Evolutionary conservation across 805 yeast species (phyloP), one percentile per base, ranked within the genome.

Genomic region (Myxozyma vanderwaltii): DNA sequence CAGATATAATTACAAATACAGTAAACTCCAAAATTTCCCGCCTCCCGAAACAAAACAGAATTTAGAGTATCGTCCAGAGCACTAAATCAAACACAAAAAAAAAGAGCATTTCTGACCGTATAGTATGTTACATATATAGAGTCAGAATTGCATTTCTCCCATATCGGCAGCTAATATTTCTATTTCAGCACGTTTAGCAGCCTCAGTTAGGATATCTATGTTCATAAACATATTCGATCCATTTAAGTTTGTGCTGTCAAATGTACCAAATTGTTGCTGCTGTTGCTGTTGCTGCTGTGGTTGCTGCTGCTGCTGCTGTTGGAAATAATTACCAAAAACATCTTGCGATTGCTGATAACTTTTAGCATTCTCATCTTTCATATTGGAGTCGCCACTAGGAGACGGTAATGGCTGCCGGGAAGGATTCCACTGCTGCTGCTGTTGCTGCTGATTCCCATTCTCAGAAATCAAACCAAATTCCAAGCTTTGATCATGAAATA

Each of bases 151-250:
- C 61, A 64, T 61, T 39, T 65, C 68, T 13, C 63, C 63, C 6
- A 71, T 51, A 47, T 71, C 73, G 23, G 59, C 56, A n/a, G 68
- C 61, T 40, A 71, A 56, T 23, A 65, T 63, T 24, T 68, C 69
- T 67, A 71, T 67, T 55, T 71, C 72, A 10, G 74, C 74, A 47
- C 74, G 48, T 47, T 65, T 62, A 23, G 73, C 74, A 0, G 74
- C 74, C 46, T 71, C 75, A 31, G 67, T 69, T 13, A 71, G 64
- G 13, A 71, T 65, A 56, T 71, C 71, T 10, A 50, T 13, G 29
- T 49, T 48, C 59, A 59, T 39, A 21, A 31, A 12, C 56, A 38
- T 26, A 17, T 12, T 19, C 5, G 21, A 26, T 6, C 35, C 12
- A 35, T 12, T 31, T 23, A 52, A 23, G 13, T n/a, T 19, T 7